Evolutionary conservation across 2,329 filamentous ascomycete genomes (phyloP).

Genomic region (Sarocladium oryzae): DNA sequence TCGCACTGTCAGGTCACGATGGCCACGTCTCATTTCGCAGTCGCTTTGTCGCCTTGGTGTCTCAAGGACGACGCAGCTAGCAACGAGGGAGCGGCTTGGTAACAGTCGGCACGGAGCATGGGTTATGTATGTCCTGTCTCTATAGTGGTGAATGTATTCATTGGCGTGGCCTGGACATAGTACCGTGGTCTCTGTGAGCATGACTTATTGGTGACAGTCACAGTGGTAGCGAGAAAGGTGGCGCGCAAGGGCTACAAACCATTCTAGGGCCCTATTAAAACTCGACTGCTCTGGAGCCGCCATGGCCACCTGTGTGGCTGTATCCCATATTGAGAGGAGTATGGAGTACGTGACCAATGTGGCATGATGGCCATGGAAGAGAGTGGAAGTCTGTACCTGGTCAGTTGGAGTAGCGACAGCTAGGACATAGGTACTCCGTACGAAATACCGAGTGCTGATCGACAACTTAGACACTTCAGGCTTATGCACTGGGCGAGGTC

Average conservation of each 20-base stretch:
- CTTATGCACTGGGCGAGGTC: too few species aligned
- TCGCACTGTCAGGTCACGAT: conserved; percentile 12
- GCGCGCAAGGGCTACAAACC: too few species aligned
- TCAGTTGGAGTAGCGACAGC: background rate
- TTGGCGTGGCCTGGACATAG: conserved; percentile 2
- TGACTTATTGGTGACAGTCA: background rate
- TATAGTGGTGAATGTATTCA: background rate
- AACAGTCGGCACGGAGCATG: too few species aligned
- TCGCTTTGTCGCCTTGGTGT: background rate
- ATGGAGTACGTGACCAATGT: too few species aligned
- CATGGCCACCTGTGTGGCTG: too few species aligned
- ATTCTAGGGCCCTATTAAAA: too few species aligned
- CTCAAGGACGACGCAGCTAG: too few species aligned
- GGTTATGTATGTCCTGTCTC: background rate
- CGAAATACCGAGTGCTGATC: too few species aligned
- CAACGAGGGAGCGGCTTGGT: too few species aligned
- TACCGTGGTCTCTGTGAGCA: background rate
- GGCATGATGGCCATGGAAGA: background rate
- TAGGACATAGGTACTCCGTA: conserved; percentile 6
- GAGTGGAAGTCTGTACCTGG: conserved; percentile 2
- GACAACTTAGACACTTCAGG: background rate
- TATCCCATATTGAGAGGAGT: too few species aligned
- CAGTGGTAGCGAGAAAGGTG: conserved; percentile 1
- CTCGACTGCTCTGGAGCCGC: too few species aligned
- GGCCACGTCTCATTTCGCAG: conserved; percentile 12